Evolutionary conservation across 2,329 filamentous ascomycete species (phyloP).

Genomic region (Chaetomium olivaceum): DNA sequence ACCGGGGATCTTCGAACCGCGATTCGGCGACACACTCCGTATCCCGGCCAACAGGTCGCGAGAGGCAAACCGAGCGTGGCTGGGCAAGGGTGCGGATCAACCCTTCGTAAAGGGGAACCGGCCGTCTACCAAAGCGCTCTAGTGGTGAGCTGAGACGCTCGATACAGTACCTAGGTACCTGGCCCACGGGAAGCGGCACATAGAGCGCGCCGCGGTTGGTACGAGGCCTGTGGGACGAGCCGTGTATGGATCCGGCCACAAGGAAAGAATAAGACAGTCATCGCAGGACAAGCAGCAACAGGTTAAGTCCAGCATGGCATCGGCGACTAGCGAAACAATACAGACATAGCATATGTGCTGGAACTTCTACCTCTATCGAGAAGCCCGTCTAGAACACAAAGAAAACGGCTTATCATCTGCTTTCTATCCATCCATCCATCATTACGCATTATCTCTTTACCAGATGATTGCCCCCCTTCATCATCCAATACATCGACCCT

Average conservation of each 20-base stretch:
- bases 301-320: not conserved
- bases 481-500: too few relatives aligned
- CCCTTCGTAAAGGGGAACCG: not conserved
- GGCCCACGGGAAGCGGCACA: not conserved
- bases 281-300: not conserved
- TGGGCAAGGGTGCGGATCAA: not conserved
- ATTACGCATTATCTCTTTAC: not conserved
- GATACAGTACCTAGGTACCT: too few relatives aligned
- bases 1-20: not conserved
- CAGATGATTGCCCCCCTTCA: not conserved
- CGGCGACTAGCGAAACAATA: not conserved
- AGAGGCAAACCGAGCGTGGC: not conserved
- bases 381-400: not conserved
- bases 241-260: not conserved
- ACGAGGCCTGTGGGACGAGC: not conserved
- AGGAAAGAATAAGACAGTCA: not conserved
- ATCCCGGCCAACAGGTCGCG: not conserved
- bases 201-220: not conserved
- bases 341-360: not conserved
- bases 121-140: not conserved
- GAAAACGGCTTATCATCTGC: not conserved
- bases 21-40: not conserved
- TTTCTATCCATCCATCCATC: not conserved
- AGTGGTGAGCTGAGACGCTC: not conserved
- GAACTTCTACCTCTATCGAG: not conserved